Conservation (phyloP, 306 rosid species). For the Rubus parviflorus region DNA sequence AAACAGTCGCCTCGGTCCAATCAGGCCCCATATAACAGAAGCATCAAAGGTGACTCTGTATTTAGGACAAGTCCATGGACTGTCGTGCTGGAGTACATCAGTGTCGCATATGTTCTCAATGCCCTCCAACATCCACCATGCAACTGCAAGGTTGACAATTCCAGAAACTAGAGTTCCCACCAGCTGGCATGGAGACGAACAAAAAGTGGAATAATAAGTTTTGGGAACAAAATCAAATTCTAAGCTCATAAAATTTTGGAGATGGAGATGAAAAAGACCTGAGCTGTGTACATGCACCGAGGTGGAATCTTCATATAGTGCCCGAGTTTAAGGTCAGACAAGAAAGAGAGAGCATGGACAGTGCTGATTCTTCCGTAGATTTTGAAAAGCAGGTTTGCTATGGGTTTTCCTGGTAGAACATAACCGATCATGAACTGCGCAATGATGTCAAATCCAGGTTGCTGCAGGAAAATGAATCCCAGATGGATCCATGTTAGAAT, state of each 20-base stretch:
- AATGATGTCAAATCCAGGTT: conserved; percentile 98
- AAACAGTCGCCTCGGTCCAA: conserved; percentile 79
- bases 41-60: conserved; percentile 93
- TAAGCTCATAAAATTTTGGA: neutral
- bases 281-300: conserved; percentile 86
- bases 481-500: conserved; percentile 1
- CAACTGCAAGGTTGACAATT: conserved; percentile 76
- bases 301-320: conserved; percentile 99
- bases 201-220: neutral
- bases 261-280: conserved; percentile 45
- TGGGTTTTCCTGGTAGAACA: conserved; percentile 91
- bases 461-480: conserved; percentile 51
- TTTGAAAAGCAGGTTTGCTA: conserved; percentile 91
- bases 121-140: conserved; percentile 97
- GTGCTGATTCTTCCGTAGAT: conserved; percentile 98
- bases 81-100: conserved; percentile 62
- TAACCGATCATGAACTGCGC: conserved; percentile 97
- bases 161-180: conserved; percentile 89
- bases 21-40: conserved; percentile 95
- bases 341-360: conserved; percentile 91
- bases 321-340: conserved; percentile 95
- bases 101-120: conserved; percentile 74
- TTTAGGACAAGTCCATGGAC: conserved; percentile 99
- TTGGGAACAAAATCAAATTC: neutral
- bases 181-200: conserved; percentile 43